phyloP scores from a whole-genome alignment of 331 rosid species.

The Quercus lobata region DNA sequence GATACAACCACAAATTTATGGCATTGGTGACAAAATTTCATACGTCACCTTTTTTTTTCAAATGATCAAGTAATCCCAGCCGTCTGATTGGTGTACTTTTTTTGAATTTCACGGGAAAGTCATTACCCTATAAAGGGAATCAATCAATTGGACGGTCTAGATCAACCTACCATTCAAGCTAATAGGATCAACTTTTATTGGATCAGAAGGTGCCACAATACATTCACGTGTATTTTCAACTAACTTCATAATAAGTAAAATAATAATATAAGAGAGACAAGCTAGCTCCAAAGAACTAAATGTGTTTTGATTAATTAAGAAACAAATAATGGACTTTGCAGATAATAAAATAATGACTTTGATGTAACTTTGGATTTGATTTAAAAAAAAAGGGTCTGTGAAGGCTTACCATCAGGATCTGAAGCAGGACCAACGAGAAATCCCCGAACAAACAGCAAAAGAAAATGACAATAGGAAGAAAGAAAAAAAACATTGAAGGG shows the following conservation, averaged over 20 bases:
- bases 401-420: constrained; percentile 77
- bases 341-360: neutral
- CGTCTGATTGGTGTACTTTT: neutral
- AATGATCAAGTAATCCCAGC: neutral
- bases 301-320: neutral
- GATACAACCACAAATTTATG: no score
- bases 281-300: no score
- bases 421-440: constrained; percentile 29
- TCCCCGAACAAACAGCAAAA: constrained; percentile 13
- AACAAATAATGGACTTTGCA: neutral
- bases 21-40: neutral
- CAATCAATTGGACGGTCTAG: neutral
- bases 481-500: neutral
- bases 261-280: neutral
- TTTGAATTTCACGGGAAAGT: neutral
- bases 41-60: neutral
- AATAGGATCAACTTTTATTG: neutral
- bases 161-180: neutral
- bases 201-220: neutral
- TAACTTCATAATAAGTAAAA: neutral
- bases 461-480: neutral
- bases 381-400: neutral
- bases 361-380: neutral
- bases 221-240: neutral
- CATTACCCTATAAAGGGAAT: neutral